phyloP scores from a whole-genome alignment of 2,329 filamentous ascomycete genomes.

The Aspergillus ochraceus region DNA sequence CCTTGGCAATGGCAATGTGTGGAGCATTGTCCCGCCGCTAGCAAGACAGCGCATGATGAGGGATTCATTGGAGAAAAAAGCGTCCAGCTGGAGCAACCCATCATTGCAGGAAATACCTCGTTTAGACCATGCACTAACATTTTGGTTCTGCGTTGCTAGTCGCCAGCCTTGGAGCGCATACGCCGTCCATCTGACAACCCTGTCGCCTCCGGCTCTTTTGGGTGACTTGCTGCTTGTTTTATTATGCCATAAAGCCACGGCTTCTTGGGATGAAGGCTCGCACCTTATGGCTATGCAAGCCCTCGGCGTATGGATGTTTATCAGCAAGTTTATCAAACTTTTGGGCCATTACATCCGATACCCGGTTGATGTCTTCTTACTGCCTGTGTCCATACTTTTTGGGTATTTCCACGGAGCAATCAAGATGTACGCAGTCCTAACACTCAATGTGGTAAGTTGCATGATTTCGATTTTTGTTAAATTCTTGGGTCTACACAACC shows the following conservation, averaged over 20 bases:
- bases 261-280: constrained; percentile 56
- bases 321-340: constrained; percentile 89
- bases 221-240: constrained; percentile 73
- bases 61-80: constrained; percentile 6
- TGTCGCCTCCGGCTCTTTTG: constrained; percentile 81
- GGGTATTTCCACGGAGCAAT: constrained; percentile 91
- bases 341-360: constrained; percentile 82
- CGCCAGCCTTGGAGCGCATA: constrained; percentile 93
- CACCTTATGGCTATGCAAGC: constrained; percentile 60
- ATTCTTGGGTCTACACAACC: constrained; percentile 1
- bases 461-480: constrained; percentile 5
- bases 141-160: constrained; percentile 49
- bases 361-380: constrained; percentile 74
- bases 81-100: constrained; percentile 13
- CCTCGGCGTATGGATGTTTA: constrained; percentile 74
- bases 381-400: constrained; percentile 85
- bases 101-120: constrained; percentile 5
- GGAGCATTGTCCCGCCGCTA: not conserved
- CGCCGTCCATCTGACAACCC: constrained; percentile 86
- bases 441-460: constrained; percentile 74
- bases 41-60: not conserved
- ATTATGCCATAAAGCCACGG: constrained; percentile 68
- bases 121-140: constrained; percentile 27
- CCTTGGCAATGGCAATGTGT: not conserved
- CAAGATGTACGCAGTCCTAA: constrained; percentile 84